These are phyloP conservation scores for Tolypocladium sp. DNA, from an alignment of 2,329 filamentous ascomycete species.

Conservation along the genomic window DNA sequence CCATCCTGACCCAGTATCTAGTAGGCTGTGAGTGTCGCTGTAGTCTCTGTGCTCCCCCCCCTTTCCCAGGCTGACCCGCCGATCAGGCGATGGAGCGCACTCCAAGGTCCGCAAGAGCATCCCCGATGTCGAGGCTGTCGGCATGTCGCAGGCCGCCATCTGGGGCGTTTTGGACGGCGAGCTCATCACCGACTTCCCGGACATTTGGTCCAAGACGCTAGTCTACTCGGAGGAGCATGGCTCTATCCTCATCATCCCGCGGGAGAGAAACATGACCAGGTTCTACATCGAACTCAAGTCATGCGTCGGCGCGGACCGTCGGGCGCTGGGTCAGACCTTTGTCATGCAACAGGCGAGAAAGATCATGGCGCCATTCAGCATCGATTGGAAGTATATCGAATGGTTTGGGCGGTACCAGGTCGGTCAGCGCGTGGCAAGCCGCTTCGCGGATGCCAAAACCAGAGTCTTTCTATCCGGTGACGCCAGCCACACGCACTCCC, in stretches of 20 bases:
- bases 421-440: conserved; percentile 60
- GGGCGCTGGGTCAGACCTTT: conserved; percentile 48
- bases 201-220: conserved; percentile 66
- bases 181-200: conserved; percentile 63
- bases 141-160: conserved; percentile 42
- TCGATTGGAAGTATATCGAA: conserved; percentile 50
- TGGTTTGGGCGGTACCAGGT: conserved; percentile 70
- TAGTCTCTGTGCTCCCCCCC: background rate
- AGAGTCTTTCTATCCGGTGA: conserved; percentile 63
- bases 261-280: conserved; percentile 64
- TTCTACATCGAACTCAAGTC: conserved; percentile 50
- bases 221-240: conserved; percentile 58
- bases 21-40: conserved; percentile 48
- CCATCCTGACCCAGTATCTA: conserved; percentile 51
- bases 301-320: conserved; percentile 27
- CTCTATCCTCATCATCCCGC: conserved; percentile 64
- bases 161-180: conserved; percentile 68
- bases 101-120: conserved; percentile 61
- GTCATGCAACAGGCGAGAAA: conserved; percentile 59
- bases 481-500: conserved; percentile 63
- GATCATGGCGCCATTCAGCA: conserved; percentile 48
- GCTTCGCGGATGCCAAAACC: conserved; percentile 53
- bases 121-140: conserved; percentile 43
- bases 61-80: background rate
- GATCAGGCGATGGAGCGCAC: conserved; percentile 58